Percentiles rank a stretch among this genome's conserved stretches.
phyloP scores from a whole-genome alignment of 2,329 filamentous ascomycete species.

The Blastomyces silverae region DNA sequence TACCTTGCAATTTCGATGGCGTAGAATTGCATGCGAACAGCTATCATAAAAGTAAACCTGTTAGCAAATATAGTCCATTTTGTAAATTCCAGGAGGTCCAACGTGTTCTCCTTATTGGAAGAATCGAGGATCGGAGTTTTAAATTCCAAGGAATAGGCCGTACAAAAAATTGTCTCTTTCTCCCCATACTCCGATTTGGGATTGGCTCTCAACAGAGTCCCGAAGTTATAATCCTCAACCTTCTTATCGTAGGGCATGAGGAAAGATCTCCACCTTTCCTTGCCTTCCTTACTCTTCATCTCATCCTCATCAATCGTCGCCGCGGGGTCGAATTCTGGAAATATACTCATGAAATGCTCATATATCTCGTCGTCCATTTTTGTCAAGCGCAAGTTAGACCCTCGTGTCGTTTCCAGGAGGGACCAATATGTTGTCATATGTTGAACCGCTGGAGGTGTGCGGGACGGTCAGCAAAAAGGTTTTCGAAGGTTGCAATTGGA shows the following conservation, averaged over 20 bases:
- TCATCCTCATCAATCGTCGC: slow-evolving; percentile 77
- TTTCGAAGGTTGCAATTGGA: neutral
- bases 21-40: slow-evolving; percentile 75
- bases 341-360: slow-evolving; percentile 76
- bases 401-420: slow-evolving; percentile 83
- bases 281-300: slow-evolving; percentile 96
- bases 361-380: slow-evolving; percentile 94
- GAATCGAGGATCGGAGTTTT: neutral
- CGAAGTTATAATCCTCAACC: slow-evolving; percentile 97
- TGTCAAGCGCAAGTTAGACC: slow-evolving; percentile 82
- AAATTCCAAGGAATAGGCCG: slow-evolving; percentile 24
- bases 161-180: slow-evolving; percentile 87
- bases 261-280: slow-evolving; percentile 91
- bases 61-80: neutral
- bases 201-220: slow-evolving; percentile 77
- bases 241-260: slow-evolving; percentile 90
- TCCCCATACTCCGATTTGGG: slow-evolving; percentile 78
- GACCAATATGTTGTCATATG: slow-evolving; percentile 97
- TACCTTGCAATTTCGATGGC: slow-evolving; percentile 67
- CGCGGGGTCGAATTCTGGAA: slow-evolving; percentile 85
- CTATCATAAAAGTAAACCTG: slow-evolving; percentile 28
- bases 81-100: neutral
- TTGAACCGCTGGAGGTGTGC: slow-evolving; percentile 60
- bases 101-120: no score
- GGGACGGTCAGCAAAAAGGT: slow-evolving; percentile 10